These are phyloP conservation scores for Oryza meyeriana DNA, from an alignment of 176 grass and related monocot genomes.

Conservation along the genomic window DNA sequence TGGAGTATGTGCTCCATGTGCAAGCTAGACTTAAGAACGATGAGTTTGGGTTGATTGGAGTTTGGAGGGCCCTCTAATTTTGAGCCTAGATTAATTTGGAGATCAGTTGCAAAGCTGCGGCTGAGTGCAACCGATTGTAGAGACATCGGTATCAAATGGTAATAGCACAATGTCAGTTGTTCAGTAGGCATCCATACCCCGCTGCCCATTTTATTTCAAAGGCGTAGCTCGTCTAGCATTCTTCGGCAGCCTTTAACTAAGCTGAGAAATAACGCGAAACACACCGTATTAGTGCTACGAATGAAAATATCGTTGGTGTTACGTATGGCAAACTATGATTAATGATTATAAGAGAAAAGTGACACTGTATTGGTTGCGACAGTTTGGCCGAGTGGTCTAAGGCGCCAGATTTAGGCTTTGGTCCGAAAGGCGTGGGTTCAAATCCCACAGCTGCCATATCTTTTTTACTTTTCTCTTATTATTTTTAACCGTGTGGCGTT, in stretches of 20 bases:
- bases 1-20: not conserved
- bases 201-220: not conserved
- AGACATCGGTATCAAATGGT: not conserved
- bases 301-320: no score
- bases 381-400: conserved; percentile 69
- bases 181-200: not conserved
- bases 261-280: not conserved
- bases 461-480: not conserved
- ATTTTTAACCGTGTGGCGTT: not conserved
- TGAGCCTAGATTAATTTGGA: not conserved
- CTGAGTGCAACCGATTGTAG: not conserved
- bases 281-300: not conserved
- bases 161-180: not conserved
- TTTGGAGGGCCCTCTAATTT: not conserved
- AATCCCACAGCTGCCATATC: conserved; percentile 33
- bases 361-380: not conserved
- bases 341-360: no score
- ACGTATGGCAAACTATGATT: no score
- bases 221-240: not conserved
- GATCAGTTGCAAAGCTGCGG: not conserved
- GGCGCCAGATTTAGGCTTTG: conserved; percentile 64
- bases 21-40: not conserved
- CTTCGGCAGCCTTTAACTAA: not conserved
- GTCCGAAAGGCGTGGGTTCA: conserved; percentile 80
- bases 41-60: not conserved